Evolutionary conservation across 2,329 filamentous ascomycete species (phyloP).

Genomic region (Fusarium humuli): DNA sequence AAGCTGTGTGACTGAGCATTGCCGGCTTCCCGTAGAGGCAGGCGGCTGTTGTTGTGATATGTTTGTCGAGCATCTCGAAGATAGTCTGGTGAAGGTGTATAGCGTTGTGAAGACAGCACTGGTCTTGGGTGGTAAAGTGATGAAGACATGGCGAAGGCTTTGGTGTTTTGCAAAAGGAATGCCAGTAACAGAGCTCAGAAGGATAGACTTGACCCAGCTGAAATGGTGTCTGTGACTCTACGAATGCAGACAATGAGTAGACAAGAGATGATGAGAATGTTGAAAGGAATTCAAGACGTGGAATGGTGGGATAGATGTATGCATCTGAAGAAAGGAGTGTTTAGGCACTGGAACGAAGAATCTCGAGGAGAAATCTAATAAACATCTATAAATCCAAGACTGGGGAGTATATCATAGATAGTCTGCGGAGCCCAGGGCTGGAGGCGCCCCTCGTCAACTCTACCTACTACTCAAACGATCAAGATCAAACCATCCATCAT

Average conservation of each 20-base stretch:
- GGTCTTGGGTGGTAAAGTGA: slow-evolving; percentile 58
- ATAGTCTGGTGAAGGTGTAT: slow-evolving; percentile 61
- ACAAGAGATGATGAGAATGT: slow-evolving; percentile 56
- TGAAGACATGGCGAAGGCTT: slow-evolving; percentile 51
- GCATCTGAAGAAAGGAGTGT: slow-evolving; percentile 50
- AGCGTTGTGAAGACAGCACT: slow-evolving; percentile 64
- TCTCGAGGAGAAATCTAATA: slow-evolving; percentile 49
- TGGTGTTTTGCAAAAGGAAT: slow-evolving; percentile 47
- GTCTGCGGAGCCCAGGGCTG: slow-evolving; percentile 49
- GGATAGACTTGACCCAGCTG: slow-evolving; percentile 45
- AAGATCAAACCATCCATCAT: slow-evolving; percentile 50
- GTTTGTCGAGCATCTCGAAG: slow-evolving; percentile 58
- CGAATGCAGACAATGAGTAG: slow-evolving; percentile 50
- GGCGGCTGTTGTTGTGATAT: slow-evolving; percentile 52
- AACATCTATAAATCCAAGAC: slow-evolving; percentile 56
- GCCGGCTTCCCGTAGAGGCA: slow-evolving; percentile 64
- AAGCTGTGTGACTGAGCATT: slow-evolving; percentile 62
- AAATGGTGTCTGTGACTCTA: slow-evolving; percentile 48
- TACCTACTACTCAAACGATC: slow-evolving; percentile 50
- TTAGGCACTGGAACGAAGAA: slow-evolving; percentile 54
- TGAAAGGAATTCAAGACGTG: slow-evolving; percentile 59
- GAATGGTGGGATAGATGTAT: slow-evolving; percentile 59
- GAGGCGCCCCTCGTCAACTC: slow-evolving; percentile 43
- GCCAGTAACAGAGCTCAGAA: slow-evolving; percentile 47
- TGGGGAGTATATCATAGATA: slow-evolving; percentile 49